phyloP scores from a whole-genome alignment of 1,139 yeast genomes.

The Saccharomyces hybrid region DNA sequence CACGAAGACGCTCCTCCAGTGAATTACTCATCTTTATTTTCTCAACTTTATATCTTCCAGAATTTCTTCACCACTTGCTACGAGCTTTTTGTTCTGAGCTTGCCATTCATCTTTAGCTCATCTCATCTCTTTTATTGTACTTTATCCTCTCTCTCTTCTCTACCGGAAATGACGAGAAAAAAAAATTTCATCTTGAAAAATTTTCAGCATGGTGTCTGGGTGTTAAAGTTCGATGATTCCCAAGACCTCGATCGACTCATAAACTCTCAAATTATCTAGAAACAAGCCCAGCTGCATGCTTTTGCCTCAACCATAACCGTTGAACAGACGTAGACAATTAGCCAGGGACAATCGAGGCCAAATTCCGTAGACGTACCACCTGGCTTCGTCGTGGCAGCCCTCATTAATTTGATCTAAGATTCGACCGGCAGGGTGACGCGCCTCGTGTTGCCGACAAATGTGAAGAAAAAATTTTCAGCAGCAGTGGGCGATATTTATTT shows the following conservation, averaged over 20 bases:
- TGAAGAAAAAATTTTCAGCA: neutral
- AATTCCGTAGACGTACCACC: neutral
- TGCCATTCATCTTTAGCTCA: conserved; percentile 5
- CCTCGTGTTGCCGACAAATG: neutral
- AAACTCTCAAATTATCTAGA: neutral
- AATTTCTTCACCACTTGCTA: neutral
- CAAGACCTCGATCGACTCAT: neutral
- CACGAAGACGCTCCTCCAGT: conserved; percentile 65
- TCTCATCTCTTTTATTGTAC: conserved; percentile 10
- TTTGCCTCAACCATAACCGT: conserved; percentile 21
- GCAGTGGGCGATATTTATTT: neutral
- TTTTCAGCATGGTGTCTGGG: conserved; percentile 6
- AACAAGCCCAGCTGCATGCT: neutral
- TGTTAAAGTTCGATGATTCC: neutral
- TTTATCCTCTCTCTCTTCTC: neutral
- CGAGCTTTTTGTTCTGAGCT: neutral
- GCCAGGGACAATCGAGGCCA: neutral
- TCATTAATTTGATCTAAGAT: neutral
- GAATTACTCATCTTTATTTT: conserved; percentile 25
- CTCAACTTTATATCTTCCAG: neutral
- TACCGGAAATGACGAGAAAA: neutral
- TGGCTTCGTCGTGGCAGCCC: neutral
- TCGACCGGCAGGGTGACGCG: neutral
- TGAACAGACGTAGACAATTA: conserved; percentile 37
- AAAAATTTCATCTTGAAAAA: conserved; percentile 2